Conservation (phyloP, 208 protist genomes). For the Leptomonas pyrrhocoris region DNA sequence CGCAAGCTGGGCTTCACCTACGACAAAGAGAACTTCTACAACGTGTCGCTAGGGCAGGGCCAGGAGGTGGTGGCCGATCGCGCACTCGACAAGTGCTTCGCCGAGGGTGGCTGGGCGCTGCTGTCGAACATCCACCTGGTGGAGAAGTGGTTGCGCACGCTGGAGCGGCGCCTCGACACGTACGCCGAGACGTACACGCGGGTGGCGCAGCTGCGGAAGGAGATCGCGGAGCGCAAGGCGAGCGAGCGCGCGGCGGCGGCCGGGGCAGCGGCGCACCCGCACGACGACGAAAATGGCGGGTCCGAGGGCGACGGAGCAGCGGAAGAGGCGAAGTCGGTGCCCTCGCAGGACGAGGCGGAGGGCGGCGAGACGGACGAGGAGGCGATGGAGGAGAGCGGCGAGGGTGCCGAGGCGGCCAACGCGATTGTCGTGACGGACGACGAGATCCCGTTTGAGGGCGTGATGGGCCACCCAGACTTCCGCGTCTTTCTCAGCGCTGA, state of each 20-base stretch:
- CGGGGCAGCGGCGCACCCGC: conserved; percentile 12
- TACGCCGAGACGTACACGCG: conserved; percentile 93
- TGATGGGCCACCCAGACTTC: conserved; percentile 94
- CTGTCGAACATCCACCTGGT: conserved; percentile 99
- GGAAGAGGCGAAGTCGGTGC: conserved; percentile 27
- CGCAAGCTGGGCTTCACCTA: conserved; percentile 95
- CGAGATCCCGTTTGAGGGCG: conserved; percentile 90
- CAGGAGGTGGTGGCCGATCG: conserved; percentile 97
- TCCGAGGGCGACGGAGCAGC: conserved; percentile 23
- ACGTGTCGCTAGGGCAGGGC: conserved; percentile 98
- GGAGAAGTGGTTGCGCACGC: conserved; percentile 93
- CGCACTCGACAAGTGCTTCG: conserved; percentile 93
- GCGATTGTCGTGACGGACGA: conserved; percentile 82
- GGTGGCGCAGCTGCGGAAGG: conserved; percentile 87
- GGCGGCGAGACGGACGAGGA: conserved; percentile 28
- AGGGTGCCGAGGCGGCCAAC: conserved; percentile 27
- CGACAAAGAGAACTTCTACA: conserved; percentile 94
- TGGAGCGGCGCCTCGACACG: conserved; percentile 97
- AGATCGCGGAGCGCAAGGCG: conserved; percentile 82
- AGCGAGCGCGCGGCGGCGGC: conserved; percentile 42
- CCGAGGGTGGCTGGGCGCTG: conserved; percentile 96
- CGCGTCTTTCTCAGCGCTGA: conserved; percentile 98
- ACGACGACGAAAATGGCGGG: conserved; percentile 12
- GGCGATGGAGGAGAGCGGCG: conserved; percentile 20
- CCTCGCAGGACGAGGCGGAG: conserved; percentile 21